Percentiles rank a stretch among this genome's conserved stretches.
These are phyloP conservation scores for Leishmania mexicana DNA, from an alignment of 208 protist species.

Conservation along the genomic window DNA sequence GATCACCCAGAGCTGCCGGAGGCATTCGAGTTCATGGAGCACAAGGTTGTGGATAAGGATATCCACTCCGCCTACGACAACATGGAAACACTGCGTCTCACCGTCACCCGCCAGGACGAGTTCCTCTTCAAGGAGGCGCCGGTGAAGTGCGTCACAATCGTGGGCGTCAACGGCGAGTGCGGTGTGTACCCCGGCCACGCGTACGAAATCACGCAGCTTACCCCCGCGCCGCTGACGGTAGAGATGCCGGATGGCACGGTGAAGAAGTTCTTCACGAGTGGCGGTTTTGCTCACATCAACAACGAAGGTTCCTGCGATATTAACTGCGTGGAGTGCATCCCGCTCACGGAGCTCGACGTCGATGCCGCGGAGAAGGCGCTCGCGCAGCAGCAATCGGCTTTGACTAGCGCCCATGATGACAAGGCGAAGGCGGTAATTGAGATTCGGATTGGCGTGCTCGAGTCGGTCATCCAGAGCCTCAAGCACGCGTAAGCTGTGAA, in stretches of 20 bases:
- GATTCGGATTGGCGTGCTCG: slow-evolving; percentile 80
- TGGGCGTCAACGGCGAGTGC: slow-evolving; percentile 76
- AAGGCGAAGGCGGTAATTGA: slow-evolving; percentile 85
- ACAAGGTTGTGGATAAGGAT: slow-evolving; percentile 89
- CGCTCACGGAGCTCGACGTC: slow-evolving; percentile 77
- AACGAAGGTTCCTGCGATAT: slow-evolving; percentile 92
- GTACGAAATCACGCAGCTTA: slow-evolving; percentile 87
- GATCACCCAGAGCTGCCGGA: slow-evolving; percentile 58
- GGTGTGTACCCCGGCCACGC: slow-evolving; percentile 90
- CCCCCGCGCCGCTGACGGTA: slow-evolving; percentile 70
- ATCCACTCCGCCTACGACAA: slow-evolving; percentile 83
- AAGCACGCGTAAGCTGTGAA: slow-evolving; percentile 20
- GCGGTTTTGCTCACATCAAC: slow-evolving; percentile 92
- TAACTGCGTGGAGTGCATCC: slow-evolving; percentile 90
- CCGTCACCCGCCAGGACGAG: slow-evolving; percentile 91
- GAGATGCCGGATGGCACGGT: slow-evolving; percentile 79
- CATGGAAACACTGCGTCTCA: slow-evolving; percentile 81
- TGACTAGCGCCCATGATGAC: slow-evolving; percentile 73
- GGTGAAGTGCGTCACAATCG: slow-evolving; percentile 87
- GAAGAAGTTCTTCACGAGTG: slow-evolving; percentile 86
- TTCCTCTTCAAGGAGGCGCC: slow-evolving; percentile 79
- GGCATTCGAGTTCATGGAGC: slow-evolving; percentile 85
- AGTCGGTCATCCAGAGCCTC: slow-evolving; percentile 73
- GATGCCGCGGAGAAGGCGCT: slow-evolving; percentile 83
- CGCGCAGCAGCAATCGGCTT: slow-evolving; percentile 60